Base-by-base conservation (phyloP, 2,329 filamentous ascomycete species). In the Plectosphaerella plurivora region DNA sequence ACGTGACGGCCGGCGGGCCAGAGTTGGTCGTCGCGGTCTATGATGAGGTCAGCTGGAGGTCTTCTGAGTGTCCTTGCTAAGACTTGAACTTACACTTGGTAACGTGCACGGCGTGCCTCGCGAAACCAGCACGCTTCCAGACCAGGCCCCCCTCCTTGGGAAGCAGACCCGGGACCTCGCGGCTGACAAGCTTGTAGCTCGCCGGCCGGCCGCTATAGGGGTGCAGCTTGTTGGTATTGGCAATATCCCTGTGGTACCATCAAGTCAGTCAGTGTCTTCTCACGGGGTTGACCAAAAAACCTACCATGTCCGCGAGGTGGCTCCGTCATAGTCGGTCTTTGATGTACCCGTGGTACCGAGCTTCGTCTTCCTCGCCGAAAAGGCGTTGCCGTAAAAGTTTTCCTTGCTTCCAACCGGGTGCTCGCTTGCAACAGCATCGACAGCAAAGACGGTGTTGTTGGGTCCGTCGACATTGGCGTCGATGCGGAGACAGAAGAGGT, bases 321-420 rank as follows among this genome's bases (percentile, higher is more conserved):
- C 76, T 53, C 89, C 89, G 62, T 96, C 79, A 69, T 96, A 97
- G 66, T 96, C 88, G 12, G 88, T 88, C 67, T 79, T 82, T 0
- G 86, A 79, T 61, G 88, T 79, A 28, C 76, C 78, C 4, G 87
- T 82, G 0, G 86, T 96, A 7, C 76, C 81, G 55, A 91, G 85
- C 68, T 88, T 89, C 3, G 88, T 96, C 71, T 89, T 88, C 71
- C 89, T 86, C 4, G 89, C 89, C 61, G 87, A 92, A 69, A 96
- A 96, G 7, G 88, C 91, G 63, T 97, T 96, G 50, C 92, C 92
- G 69, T 96, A 92, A 56, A 77, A 86, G 73, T 97, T 97, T 70
- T 92, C 88, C 1, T 78, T 74, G 59, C 87, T 91, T 36, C 91
- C 92, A 0, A 93, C 87, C 5, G 88, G 86, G 1, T 83, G 90